Conservation (phyloP, 2,329 filamentous ascomycete species). For the Neurospora sp. region DNA sequence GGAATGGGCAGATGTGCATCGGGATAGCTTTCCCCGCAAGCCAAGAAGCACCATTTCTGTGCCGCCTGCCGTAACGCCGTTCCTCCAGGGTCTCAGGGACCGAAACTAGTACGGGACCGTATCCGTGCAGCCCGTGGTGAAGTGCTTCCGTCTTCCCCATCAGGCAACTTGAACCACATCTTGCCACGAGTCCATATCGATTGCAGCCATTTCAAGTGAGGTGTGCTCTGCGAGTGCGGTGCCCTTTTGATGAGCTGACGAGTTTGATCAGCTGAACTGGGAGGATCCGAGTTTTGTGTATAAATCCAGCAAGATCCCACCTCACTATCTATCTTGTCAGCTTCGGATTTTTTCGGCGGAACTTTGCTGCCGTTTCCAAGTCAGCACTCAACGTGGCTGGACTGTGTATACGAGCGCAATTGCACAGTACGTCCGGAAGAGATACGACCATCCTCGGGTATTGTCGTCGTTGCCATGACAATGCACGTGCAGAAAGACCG, state of each 20-base stretch:
- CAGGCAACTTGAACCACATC: background rate
- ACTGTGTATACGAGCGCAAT: background rate
- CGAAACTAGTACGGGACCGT: background rate
- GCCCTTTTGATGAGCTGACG: background rate
- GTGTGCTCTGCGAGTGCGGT: background rate
- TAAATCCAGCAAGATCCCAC: background rate
- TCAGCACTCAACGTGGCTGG: background rate
- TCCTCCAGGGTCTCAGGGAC: background rate
- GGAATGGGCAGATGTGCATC: background rate
- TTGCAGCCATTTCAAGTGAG: background rate
- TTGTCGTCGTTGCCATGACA: background rate
- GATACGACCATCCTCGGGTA: background rate
- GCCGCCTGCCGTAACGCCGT: background rate
- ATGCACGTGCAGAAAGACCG: background rate
- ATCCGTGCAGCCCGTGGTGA: background rate
- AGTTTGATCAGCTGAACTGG: background rate
- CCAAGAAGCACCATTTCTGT: background rate
- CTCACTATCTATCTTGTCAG: background rate
- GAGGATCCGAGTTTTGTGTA: background rate
- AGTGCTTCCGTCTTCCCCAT: background rate
- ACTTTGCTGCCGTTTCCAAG: background rate
- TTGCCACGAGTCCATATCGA: background rate
- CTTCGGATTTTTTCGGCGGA: background rate
- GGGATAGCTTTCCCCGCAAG: background rate
- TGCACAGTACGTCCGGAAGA: background rate